Base-by-base conservation (phyloP, 1,139 yeast genomes). In the Yamadazyma sp. region DNA sequence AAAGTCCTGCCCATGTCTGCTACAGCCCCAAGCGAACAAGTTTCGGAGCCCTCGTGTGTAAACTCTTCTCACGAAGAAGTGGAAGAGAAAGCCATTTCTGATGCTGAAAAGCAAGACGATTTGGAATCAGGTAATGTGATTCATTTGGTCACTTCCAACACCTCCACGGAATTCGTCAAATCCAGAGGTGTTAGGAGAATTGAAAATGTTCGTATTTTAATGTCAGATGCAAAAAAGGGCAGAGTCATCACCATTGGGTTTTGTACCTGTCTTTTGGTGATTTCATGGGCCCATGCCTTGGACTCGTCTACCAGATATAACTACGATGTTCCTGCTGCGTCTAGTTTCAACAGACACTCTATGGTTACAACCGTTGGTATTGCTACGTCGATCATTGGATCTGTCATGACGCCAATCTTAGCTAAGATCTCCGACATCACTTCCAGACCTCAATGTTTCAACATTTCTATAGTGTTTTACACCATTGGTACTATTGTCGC, bases 221-320 rank as follows among this genome's bases (percentile, higher is more conserved):
- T 61, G 60, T 50, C 49, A 23, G 29, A 34, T 14, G 32, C 37
- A 16, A 33, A 40, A 10, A 38, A 38, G 16, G 48, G 50, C 15
- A 38, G 23, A 15, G 22, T 30, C 10, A 35, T 44, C 25, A 39
- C 29, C 9, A 25, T 22, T 8, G 29, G 39, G 14, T 44, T 41
- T 24, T 40, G 39, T 9, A 24, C 29, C 7, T 60, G 64, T 25
- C 50, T 70, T 24, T 47, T 67, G 29, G 48, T 69, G n/a, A 52
- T 65, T 38, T 59, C 73, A 5, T 65, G 70, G 58, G 64, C 61
- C 12, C 46, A 52, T 24, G 52, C 70, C 21, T 56, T 73, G 20
- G 73, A 70, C 30, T 52, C 56, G 21, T 58, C 64, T 29, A 66
- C 75, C 13, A 57, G 71, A 2, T 52, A 48, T 27, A 55, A 57